phyloP scores from a whole-genome alignment of 345 rosid species.

The Gossypium mustelinum region DNA sequence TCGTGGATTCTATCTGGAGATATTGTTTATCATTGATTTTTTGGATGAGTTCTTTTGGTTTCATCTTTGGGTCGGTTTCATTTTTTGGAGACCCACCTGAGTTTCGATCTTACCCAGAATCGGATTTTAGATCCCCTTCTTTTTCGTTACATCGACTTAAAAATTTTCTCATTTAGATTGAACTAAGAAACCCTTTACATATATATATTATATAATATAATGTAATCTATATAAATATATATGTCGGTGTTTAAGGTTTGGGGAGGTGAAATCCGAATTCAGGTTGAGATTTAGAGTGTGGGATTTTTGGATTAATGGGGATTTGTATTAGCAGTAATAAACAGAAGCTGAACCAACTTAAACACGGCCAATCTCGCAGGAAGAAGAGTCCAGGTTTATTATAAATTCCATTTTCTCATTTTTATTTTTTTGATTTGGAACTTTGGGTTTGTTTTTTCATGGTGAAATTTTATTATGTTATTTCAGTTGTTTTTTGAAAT shows the following conservation, averaged over 20 bases:
- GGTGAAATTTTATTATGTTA: background rate
- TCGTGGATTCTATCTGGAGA: conserved; percentile 29
- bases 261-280: conserved; percentile 1
- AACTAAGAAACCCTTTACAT: background rate
- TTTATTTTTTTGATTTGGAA: background rate
- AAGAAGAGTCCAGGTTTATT: conserved; percentile 10
- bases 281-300: background rate
- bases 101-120: conserved; percentile 3
- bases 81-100: conserved; percentile 5
- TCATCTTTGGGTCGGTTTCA: background rate
- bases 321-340: conserved; percentile 33
- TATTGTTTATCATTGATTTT: background rate
- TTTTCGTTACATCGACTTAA: background rate
- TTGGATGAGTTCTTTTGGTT: background rate
- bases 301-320: conserved; percentile 33
- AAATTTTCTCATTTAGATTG: background rate
- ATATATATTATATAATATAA: background rate
- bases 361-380: background rate
- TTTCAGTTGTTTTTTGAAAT: background rate
- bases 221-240: background rate
- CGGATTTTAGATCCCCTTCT: conserved; percentile 13
- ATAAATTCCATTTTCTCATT: background rate
- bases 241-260: background rate
- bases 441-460: background rate
- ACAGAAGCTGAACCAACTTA: conserved; percentile 19